Conservation (phyloP, 768 basidiomycete species). For the Mycena vitilis region DNA sequence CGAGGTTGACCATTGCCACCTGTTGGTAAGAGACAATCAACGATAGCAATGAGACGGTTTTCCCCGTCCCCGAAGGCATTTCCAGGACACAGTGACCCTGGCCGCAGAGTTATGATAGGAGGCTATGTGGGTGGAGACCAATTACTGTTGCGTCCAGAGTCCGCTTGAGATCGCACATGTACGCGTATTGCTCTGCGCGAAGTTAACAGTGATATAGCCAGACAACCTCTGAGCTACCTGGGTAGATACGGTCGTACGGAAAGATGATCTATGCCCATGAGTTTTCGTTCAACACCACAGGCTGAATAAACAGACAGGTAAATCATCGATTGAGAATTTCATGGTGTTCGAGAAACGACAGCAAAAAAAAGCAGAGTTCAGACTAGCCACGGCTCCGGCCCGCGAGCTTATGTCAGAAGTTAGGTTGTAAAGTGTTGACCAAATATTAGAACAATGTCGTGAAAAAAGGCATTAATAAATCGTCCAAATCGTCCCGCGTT, state of each 20-base stretch:
- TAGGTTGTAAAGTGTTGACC: not conserved
- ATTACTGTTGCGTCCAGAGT: slow-evolving; percentile 92
- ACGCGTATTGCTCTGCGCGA: slow-evolving; percentile 92
- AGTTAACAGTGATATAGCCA: slow-evolving; percentile 24
- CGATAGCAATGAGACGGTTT: slow-evolving; percentile 95
- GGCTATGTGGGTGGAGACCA: slow-evolving; percentile 12
- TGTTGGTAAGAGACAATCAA: slow-evolving; percentile 99
- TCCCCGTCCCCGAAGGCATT: slow-evolving; percentile 99
- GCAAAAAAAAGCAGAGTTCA: not conserved
- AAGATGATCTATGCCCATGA: slow-evolving; percentile 75
- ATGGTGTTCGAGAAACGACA: slow-evolving; percentile 48
- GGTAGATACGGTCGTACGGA: slow-evolving; percentile 95
- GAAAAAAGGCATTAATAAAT: slow-evolving; percentile 13
- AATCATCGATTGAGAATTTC: slow-evolving; percentile 87
- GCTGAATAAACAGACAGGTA: slow-evolving; percentile 65
- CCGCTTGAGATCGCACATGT: slow-evolving; percentile 98
- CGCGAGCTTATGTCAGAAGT: not conserved
- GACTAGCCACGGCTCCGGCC: too few species aligned
- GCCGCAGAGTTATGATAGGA: slow-evolving; percentile 12
- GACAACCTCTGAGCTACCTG: slow-evolving; percentile 58
- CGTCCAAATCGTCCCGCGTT: slow-evolving; percentile 27
- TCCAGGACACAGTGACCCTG: slow-evolving; percentile 99
- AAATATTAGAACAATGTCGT: not conserved
- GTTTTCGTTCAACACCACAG: slow-evolving; percentile 10
- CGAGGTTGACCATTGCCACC: slow-evolving; percentile 52